Evolutionary conservation across 2,329 filamentous ascomycete genomes (phyloP), one percentile per base, ranked within the genome.

Genomic region (Metarhizium humberi): DNA sequence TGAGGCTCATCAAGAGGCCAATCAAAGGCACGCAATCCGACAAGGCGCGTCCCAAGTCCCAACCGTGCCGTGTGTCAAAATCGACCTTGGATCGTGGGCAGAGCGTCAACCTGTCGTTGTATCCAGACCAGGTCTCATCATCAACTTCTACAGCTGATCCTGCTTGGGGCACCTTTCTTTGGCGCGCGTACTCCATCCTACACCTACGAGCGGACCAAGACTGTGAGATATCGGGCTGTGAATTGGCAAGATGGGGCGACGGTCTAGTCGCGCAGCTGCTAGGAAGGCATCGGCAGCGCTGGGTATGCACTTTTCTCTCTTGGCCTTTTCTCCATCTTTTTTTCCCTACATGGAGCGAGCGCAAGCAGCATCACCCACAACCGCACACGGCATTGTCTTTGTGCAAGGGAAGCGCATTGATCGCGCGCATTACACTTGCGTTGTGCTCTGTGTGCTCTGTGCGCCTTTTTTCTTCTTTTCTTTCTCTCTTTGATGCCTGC

Each of bases 251-350:
- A 57, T 57, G 56, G 75, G 75, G 59, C 74, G 75, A 67, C 71
- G 77, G 66, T 78, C 77, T 60, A 77, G 77, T 59, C 75, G 77
- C 69, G 76, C 77, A 60, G 77, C 77, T 59, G 77, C 77, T 49
- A 78, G 76, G 68, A 76, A 75, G 65, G 77, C 77, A 58, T 75
- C 77, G 58, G 77, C 76, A 59, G 77, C 77, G 60, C 69, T 80
- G 61, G 77, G 77, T 80, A 71, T 66, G 76, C 51, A 6, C 30
- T 38, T 50, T 46, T 42, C 34, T 56, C 57, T 20, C 50, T 55
- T 14, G 40, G 11, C 20, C 30, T 38, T 45, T 30, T 50, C 55
- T 6, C 45, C 45, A 48, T 45, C 51, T 55, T 52, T 53, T 43
- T 43, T 54, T 51, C 20, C n/a, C 32, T 42, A 32, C n/a, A 16